A percentile compares a stretch with the other conserved stretches of the same genome.
Conservation (phyloP, 257 asterid genomes). For the Solanum chilense region DNA sequence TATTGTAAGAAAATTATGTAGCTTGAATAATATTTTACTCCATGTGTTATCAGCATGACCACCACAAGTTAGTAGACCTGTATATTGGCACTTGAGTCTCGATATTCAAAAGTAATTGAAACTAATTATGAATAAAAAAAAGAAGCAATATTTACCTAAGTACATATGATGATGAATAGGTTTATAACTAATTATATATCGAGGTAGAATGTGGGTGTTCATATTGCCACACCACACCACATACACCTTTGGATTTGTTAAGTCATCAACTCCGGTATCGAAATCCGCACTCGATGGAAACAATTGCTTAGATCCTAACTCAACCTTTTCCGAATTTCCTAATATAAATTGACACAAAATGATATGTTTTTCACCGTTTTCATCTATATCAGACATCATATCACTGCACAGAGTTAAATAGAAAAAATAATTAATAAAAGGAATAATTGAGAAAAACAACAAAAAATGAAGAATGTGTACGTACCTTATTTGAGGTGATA, state of each 20-base stretch:
- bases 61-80: slow-evolving; percentile 21
- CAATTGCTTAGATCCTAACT: slow-evolving; percentile 35
- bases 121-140: neutral
- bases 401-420: slow-evolving; percentile 24
- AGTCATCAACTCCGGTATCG: slow-evolving; percentile 66
- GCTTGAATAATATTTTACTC: slow-evolving; percentile 23
- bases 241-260: slow-evolving; percentile 41
- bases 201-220: slow-evolving; percentile 54
- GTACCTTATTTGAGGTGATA: slow-evolving; percentile 38
- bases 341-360: slow-evolving; percentile 46
- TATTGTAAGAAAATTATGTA: slow-evolving; percentile 34
- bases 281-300: slow-evolving; percentile 47
- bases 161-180: slow-evolving; percentile 1
- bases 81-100: neutral
- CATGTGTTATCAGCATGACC: slow-evolving; percentile 4
- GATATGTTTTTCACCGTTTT: slow-evolving; percentile 60
- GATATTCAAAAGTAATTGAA: neutral
- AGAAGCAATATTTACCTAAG: slow-evolving; percentile 21
- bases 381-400: slow-evolving; percentile 34
- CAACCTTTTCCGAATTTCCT: slow-evolving; percentile 56
- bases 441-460: neutral
- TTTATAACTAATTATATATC: slow-evolving; percentile 52
- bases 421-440: neutral
- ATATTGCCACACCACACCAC: slow-evolving; percentile 54
- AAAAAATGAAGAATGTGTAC: neutral